Percentiles rank a stretch among this genome's conserved stretches.
These are phyloP conservation scores for Exophiala spinifera DNA, from an alignment of 2,329 filamentous ascomycete species.

Conservation along the genomic window DNA sequence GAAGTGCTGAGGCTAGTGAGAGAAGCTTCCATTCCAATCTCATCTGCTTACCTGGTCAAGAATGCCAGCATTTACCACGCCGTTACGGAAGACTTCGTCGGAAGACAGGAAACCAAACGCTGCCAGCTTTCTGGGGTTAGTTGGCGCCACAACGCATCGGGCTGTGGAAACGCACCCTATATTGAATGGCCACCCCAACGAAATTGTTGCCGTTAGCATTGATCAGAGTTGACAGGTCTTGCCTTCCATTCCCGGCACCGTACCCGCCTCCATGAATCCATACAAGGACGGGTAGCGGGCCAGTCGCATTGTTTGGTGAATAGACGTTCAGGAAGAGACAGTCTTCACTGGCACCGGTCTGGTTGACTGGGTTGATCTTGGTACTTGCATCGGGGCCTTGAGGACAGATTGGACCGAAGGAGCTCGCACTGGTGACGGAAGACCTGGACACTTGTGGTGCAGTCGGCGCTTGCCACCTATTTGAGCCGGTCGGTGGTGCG, in stretches of 20 bases:
- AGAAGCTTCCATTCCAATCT: background rate
- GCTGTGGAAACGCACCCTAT: conserved; percentile 37
- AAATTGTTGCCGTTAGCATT: conserved; percentile 50
- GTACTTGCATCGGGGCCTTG: conserved; percentile 30
- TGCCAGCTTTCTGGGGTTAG: conserved; percentile 33
- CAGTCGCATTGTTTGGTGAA: conserved; percentile 33
- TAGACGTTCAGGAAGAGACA: conserved; percentile 44
- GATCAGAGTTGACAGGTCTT: conserved; percentile 43
- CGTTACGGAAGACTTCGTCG: conserved; percentile 52
- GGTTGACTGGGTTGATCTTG: conserved; percentile 15
- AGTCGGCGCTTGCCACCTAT: conserved; percentile 37
- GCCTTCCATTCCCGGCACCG: conserved; percentile 32
- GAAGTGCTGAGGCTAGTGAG: conserved; percentile 38
- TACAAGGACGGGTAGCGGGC: conserved; percentile 36
- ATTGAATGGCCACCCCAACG: conserved; percentile 50
- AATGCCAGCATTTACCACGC: conserved; percentile 61
- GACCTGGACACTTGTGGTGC: conserved; percentile 29
- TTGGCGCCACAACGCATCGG: background rate
- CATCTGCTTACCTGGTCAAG: conserved; percentile 51
- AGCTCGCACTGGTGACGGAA: conserved; percentile 29
- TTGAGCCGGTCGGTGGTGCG: conserved; percentile 33
- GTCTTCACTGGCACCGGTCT: conserved; percentile 35
- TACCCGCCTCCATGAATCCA: conserved; percentile 43
- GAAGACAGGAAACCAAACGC: conserved; percentile 52
- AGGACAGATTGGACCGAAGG: conserved; percentile 35